A percentile compares a stretch with the other conserved stretches of the same genome.
Evolutionary conservation across 1,284 basidiomycete species (phyloP).

Genomic region (Apiotrichum veenhuisii): DNA sequence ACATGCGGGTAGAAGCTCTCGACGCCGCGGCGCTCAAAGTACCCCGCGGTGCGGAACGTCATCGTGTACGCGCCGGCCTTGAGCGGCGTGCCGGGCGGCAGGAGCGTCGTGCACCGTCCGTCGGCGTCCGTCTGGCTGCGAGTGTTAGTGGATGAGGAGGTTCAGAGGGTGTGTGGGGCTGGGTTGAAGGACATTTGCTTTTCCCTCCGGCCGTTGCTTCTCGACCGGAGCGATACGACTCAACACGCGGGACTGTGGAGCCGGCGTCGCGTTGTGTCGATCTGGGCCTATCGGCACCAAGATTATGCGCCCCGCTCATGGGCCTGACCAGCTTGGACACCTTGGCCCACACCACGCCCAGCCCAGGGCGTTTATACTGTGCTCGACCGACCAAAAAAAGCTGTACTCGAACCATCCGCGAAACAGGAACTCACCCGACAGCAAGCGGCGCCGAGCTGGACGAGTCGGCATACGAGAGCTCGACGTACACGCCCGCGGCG

Average conservation of each 20-base stretch:
- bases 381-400: too few relatives aligned
- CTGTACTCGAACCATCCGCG: too few relatives aligned
- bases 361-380: too few relatives aligned
- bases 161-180: not conserved
- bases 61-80: slow-evolving; percentile 74
- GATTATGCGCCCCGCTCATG: too few relatives aligned
- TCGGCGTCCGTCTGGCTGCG: slow-evolving; percentile 72
- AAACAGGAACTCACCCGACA: slow-evolving; percentile 61
- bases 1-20: slow-evolving; percentile 75
- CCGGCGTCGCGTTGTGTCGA: too few relatives aligned
- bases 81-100: slow-evolving; percentile 57
- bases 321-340: too few relatives aligned
- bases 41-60: slow-evolving; percentile 74
- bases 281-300: too few relatives aligned
- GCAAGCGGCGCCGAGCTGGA: slow-evolving; percentile 52
- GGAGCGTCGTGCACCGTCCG: slow-evolving; percentile 71
- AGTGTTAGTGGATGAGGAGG: too few relatives aligned
- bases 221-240: too few relatives aligned
- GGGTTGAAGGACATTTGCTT: not conserved
- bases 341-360: too few relatives aligned
- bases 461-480: slow-evolving; percentile 45
- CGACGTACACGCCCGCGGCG: slow-evolving; percentile 47
- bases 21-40: slow-evolving; percentile 64
- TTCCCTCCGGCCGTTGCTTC: not conserved
- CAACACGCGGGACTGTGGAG: too few relatives aligned